Conservation (phyloP, 257 asterid species). For the Eucommia ulmoides region DNA sequence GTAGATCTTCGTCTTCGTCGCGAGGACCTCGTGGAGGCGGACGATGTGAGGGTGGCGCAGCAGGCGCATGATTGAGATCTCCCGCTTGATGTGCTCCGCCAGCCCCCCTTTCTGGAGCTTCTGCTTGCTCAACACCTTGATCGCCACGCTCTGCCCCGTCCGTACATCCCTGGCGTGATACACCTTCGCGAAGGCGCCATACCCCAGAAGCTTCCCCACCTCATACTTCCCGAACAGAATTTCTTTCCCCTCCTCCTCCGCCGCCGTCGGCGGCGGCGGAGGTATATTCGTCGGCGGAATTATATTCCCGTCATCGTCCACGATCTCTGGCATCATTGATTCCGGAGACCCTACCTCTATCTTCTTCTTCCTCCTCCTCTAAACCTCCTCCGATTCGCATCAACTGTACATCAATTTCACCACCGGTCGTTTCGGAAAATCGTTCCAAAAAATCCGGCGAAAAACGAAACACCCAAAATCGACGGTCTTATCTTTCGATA, state of each 20-base stretch:
- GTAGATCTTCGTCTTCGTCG: slow-evolving; percentile 53
- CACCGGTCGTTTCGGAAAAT: too few relatives aligned
- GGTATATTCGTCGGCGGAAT: background rate
- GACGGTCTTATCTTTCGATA: too few relatives aligned
- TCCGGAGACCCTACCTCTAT: background rate
- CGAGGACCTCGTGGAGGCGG: slow-evolving; percentile 55
- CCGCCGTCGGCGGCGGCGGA: background rate
- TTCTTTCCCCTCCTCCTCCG: slow-evolving; percentile 1
- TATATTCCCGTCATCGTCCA: slow-evolving; percentile 1
- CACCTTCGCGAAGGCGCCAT: slow-evolving; percentile 76
- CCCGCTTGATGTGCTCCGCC: slow-evolving; percentile 38
- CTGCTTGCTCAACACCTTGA: slow-evolving; percentile 51
- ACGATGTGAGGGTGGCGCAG: slow-evolving; percentile 74
- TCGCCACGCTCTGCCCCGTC: slow-evolving; percentile 52
- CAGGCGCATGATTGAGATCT: slow-evolving; percentile 59
- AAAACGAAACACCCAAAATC: too few relatives aligned
- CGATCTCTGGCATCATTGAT: background rate
- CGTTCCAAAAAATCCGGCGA: too few relatives aligned
- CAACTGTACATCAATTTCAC: too few relatives aligned
- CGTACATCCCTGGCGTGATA: slow-evolving; percentile 46
- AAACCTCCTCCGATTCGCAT: too few relatives aligned
- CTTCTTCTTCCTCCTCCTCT: too few relatives aligned
- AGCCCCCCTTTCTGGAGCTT: slow-evolving; percentile 33
- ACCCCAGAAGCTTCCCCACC: slow-evolving; percentile 57
- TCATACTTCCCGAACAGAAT: slow-evolving; percentile 43